These are phyloP conservation scores for Cyclotella baltica DNA, from an alignment of 108 stramenopile genomes.

Conservation along the genomic window DNA sequence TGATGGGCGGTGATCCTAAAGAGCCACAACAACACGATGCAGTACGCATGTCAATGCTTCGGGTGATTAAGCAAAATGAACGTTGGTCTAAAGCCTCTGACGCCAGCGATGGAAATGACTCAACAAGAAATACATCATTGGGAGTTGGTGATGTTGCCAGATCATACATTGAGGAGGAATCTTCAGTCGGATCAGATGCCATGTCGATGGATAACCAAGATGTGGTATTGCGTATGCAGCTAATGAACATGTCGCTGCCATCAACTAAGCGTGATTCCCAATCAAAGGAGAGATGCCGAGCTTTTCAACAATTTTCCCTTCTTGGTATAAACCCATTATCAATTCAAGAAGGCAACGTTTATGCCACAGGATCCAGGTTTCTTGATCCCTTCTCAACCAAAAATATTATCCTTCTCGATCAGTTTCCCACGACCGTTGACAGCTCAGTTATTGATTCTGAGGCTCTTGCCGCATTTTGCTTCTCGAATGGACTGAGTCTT, in stretches of 20 bases:
- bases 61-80: conserved; percentile 53
- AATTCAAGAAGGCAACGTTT: conserved; percentile 30
- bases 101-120: conserved; percentile 28
- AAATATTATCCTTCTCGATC: conserved; percentile 46
- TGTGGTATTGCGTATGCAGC: conserved; percentile 45
- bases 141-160: conserved; percentile 21
- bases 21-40: conserved; percentile 33
- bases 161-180: conserved; percentile 18
- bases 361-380: conserved; percentile 36
- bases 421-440: conserved; percentile 33
- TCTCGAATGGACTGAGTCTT: conserved; percentile 56
- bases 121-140: conserved; percentile 49
- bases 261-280: conserved; percentile 32
- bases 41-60: conserved; percentile 57
- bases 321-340: conserved; percentile 35
- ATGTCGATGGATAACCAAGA: conserved; percentile 31
- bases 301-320: conserved; percentile 59
- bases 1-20: conserved; percentile 34
- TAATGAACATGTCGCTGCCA: conserved; percentile 51
- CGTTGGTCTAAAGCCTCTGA: conserved; percentile 46
- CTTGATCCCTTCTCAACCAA: conserved; percentile 55
- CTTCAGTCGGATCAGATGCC: conserved; percentile 13
- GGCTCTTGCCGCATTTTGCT: conserved; percentile 61
- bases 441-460: conserved; percentile 52
- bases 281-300: conserved; percentile 12